phyloP scores from a whole-genome alignment of 306 rosid genomes.

The Citrullus mucosospermus region DNA sequence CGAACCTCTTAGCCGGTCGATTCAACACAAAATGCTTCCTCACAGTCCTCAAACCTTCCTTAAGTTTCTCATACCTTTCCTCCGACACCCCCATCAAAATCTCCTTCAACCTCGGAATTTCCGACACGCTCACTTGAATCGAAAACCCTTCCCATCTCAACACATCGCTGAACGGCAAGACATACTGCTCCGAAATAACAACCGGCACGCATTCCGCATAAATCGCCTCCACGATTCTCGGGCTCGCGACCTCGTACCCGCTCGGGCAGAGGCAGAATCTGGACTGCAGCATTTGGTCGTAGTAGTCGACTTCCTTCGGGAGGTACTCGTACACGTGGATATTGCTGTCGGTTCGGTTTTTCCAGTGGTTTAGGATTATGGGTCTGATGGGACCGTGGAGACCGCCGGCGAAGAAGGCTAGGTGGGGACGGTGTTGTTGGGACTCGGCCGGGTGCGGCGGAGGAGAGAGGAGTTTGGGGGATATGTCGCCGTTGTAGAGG shows the following conservation, averaged over 20 bases:
- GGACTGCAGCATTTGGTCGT: constrained; percentile 57
- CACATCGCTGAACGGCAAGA: constrained; percentile 10
- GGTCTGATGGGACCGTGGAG: constrained; percentile 71
- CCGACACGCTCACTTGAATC: background rate
- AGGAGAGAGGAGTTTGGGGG: constrained; percentile 38
- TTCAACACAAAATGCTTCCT: constrained; percentile 3
- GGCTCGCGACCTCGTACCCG: constrained; percentile 83
- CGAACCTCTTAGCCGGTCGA: constrained; percentile 5
- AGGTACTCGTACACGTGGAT: constrained; percentile 53
- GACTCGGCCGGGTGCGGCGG: constrained; percentile 12
- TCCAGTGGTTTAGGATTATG: constrained; percentile 46
- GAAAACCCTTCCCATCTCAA: constrained; percentile 4
- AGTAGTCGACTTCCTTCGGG: constrained; percentile 40
- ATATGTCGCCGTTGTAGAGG: constrained; percentile 42
- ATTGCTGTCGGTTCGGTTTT: constrained; percentile 25
- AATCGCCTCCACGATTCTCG: constrained; percentile 70
- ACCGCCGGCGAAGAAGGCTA: constrained; percentile 83
- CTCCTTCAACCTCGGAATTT: background rate
- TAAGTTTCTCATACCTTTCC: background rate
- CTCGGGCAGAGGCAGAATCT: constrained; percentile 82
- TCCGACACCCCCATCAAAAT: constrained; percentile 1
- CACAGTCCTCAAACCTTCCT: background rate
- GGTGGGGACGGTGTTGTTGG: constrained; percentile 29
- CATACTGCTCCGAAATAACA: background rate
- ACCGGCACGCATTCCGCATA: constrained; percentile 9